Percentiles rank a stretch among this genome's conserved stretches.
phyloP scores from a whole-genome alignment of 2,329 filamentous ascomycete species.

The Fusarium annulatum region DNA sequence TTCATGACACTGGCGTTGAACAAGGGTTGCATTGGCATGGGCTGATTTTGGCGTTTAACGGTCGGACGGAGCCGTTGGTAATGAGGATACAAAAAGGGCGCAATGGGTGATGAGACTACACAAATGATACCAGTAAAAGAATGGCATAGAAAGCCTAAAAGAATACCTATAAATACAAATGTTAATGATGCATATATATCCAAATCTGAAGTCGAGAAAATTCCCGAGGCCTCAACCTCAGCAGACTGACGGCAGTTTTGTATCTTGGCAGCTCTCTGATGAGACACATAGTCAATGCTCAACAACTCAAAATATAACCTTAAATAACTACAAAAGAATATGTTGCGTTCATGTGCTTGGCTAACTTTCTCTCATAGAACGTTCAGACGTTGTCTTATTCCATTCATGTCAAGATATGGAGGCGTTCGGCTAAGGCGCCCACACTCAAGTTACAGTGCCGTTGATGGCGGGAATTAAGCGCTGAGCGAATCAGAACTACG shows the following conservation, averaged over 20 bases:
- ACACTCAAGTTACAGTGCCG: constrained; percentile 8
- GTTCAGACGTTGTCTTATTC: not conserved
- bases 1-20: constrained; percentile 35
- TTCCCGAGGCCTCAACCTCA: not conserved
- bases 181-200: not conserved
- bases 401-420: not conserved
- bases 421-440: not conserved
- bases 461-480: constrained; percentile 27
- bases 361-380: not conserved
- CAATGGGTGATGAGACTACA: constrained; percentile 19
- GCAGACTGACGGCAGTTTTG: not conserved
- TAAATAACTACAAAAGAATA: not conserved
- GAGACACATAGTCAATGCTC: not conserved
- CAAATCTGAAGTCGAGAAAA: not conserved
- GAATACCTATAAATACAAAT: not conserved
- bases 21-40: constrained; percentile 29
- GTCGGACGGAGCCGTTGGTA: constrained; percentile 24
- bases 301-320: not conserved
- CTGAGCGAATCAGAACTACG: constrained; percentile 33
- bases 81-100: constrained; percentile 34
- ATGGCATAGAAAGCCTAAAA: not conserved
- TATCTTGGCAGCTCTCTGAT: not conserved
- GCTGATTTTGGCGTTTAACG: constrained; percentile 37
- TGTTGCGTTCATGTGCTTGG: not conserved
- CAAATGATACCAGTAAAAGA: constrained; percentile 36